phyloP scores from a whole-genome alignment of 768 basidiomycete species.

The Botryobasidium botryosum region DNA sequence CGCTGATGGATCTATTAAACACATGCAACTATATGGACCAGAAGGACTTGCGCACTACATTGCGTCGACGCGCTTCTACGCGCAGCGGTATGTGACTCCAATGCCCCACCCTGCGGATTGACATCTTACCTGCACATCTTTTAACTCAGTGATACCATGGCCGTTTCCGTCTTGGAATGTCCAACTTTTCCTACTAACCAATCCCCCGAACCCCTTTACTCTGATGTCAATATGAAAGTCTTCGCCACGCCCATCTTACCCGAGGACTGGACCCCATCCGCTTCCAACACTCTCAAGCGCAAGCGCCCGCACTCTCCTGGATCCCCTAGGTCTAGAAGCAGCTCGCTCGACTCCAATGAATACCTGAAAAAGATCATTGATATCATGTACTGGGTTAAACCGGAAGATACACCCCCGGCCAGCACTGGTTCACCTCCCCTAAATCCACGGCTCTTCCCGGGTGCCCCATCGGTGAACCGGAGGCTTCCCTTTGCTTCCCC shows the following conservation, averaged over 20 bases:
- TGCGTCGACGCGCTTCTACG: constrained; percentile 51
- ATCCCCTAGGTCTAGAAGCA: background rate
- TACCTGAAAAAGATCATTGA: background rate
- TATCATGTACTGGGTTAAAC: constrained; percentile 19
- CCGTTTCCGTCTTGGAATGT: constrained; percentile 29
- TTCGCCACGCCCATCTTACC: constrained; percentile 38
- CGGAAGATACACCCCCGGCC: constrained; percentile 5
- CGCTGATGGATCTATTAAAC: constrained; percentile 47
- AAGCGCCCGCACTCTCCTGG: constrained; percentile 18
- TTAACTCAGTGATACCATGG: constrained; percentile 31
- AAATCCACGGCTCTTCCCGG: too few species aligned
- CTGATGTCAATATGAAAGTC: constrained; percentile 49
- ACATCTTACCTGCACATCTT: background rate
- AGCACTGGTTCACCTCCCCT: constrained; percentile 9
- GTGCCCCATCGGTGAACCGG: background rate
- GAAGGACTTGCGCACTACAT: constrained; percentile 51
- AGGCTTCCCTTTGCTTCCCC: constrained; percentile 2
- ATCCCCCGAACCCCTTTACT: constrained; percentile 14
- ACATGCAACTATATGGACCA: constrained; percentile 53
- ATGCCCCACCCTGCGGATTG: background rate
- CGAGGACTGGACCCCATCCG: background rate
- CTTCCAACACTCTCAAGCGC: constrained; percentile 9
- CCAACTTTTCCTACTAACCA: constrained; percentile 17
- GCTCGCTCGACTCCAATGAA: background rate
- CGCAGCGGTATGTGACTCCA: constrained; percentile 36